Evolutionary conservation across 225 moss, liverwort and hornwort genomes (phyloP), one percentile per base, ranked within the genome.

Genomic region (Sphagnum contortum): DNA sequence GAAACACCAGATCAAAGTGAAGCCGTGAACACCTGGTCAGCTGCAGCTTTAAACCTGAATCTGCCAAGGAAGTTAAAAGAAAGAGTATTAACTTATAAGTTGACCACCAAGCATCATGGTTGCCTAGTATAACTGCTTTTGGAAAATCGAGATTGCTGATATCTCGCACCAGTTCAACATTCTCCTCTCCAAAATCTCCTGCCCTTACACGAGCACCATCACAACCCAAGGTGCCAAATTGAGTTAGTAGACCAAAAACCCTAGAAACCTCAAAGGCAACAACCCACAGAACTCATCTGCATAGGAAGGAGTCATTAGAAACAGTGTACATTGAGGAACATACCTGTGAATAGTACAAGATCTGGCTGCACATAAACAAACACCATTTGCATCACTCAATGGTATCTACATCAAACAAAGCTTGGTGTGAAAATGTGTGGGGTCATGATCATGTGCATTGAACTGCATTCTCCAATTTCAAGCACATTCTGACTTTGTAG

Each of bases 141-240:
- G 88, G 85, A 50, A 83, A 57, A 53, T 87, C 66, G 4, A 96
- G 81, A 63, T 72, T 72, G 73, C 87, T 87, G 72, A 90, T 75
- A 49, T 79, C 76, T 61, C 80, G 74, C 45, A 96, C 96, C 57
- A 96, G 56, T 49, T 80, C 74, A 59, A 90, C 88, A 72, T 92
- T 90, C 75, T 85, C 86, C 64, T 96, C 73, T 69, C 96, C 92
- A 79, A 96, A 85, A 70, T 96, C 96, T 60, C 96, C 92, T 92
- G 72, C 5, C 12, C 48, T 72, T 56, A 45, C 51, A 68, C 10
- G 52, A n/a, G 47, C 48, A 57, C 45, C 13, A 13, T 29, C 48
- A 57, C 47, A 50, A 51, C 11, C 10, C 60, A 60, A 13, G 6
- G 11, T 4, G 46, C 6, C 14, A 12, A 13, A 13, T 13, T 12